Percentiles rank a stretch among this genome's conserved stretches.
These are phyloP conservation scores for Cutaneotrichosporon mucoides DNA, from an alignment of 1,284 basidiomycete genomes.

Conservation along the genomic window DNA sequence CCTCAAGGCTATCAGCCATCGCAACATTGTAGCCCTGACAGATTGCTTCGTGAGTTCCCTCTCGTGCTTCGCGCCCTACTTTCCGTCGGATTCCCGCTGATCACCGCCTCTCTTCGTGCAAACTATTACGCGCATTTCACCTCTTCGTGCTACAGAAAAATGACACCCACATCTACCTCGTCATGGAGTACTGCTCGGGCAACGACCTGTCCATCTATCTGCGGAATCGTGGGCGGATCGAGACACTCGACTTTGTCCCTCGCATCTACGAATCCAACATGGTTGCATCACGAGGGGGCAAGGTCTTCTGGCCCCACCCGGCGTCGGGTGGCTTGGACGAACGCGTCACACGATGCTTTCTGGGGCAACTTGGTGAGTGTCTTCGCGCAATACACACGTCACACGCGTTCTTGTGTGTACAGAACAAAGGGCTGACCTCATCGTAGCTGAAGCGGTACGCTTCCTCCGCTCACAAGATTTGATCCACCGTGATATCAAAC, in stretches of 20 bases:
- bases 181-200: conserved; percentile 96
- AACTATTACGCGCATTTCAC: too few species aligned
- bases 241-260: conserved; percentile 74
- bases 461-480: conserved; percentile 85
- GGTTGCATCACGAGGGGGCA: conserved; percentile 52
- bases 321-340: conserved; percentile 84
- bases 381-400: neutral
- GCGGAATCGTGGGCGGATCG: conserved; percentile 83
- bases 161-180: conserved; percentile 89
- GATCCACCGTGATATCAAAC: conserved; percentile 97
- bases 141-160: conserved; percentile 61
- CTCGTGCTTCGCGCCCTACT: neutral
- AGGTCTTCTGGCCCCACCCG: conserved; percentile 85
- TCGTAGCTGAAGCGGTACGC: conserved; percentile 78
- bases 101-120: too few species aligned
- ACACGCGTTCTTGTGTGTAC: neutral
- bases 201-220: conserved; percentile 96
- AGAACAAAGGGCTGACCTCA: conserved; percentile 9
- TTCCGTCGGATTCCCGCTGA: neutral
- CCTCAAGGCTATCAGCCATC: conserved; percentile 86
- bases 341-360: conserved; percentile 84
- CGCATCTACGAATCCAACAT: conserved; percentile 51
- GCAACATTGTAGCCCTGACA: conserved; percentile 86
- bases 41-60: conserved; percentile 68
- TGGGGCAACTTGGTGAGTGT: conserved; percentile 80